Percentiles rank a stretch among this genome's conserved stretches.
Evolutionary conservation across 805 yeast genomes (phyloP).

Genomic region (Monosporozyma yasuniensis): DNA sequence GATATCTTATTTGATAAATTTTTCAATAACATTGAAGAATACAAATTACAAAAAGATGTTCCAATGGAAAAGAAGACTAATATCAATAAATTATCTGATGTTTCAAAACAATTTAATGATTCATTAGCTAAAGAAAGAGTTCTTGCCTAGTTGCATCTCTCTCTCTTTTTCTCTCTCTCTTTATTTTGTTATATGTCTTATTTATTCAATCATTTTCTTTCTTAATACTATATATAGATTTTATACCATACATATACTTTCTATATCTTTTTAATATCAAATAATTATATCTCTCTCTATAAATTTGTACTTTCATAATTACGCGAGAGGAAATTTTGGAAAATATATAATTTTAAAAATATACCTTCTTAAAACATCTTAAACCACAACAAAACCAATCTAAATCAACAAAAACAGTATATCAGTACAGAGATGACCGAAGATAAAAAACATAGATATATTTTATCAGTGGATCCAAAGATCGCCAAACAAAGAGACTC

Average conservation of each 20-base stretch:
- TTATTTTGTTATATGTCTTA: neutral
- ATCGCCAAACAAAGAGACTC: constrained; percentile 42
- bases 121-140: constrained; percentile 29
- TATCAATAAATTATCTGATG: constrained; percentile 1
- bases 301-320: too few species aligned
- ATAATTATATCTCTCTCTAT: too few species aligned
- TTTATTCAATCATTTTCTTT: neutral
- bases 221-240: too few species aligned
- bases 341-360: too few species aligned
- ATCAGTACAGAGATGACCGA: constrained; percentile 11
- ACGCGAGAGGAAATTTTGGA: too few species aligned
- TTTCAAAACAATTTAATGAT: constrained; percentile 16
- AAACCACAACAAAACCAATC: too few species aligned
- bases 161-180: too few species aligned
- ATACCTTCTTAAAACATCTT: too few species aligned
- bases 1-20: constrained; percentile 85
- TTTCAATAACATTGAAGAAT: constrained; percentile 57
- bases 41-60: constrained; percentile 35
- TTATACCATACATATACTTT: too few species aligned
- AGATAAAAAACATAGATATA: constrained; percentile 39
- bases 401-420: too few species aligned
- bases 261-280: neutral
- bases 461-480: constrained; percentile 48
- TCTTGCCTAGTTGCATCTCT: constrained; percentile 9
- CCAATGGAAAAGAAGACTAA: constrained; percentile 23